Evolutionary conservation across 352 stramenopile species (phyloP), one percentile per base, ranked within the genome.

Genomic region (Peronospora farinosa): DNA sequence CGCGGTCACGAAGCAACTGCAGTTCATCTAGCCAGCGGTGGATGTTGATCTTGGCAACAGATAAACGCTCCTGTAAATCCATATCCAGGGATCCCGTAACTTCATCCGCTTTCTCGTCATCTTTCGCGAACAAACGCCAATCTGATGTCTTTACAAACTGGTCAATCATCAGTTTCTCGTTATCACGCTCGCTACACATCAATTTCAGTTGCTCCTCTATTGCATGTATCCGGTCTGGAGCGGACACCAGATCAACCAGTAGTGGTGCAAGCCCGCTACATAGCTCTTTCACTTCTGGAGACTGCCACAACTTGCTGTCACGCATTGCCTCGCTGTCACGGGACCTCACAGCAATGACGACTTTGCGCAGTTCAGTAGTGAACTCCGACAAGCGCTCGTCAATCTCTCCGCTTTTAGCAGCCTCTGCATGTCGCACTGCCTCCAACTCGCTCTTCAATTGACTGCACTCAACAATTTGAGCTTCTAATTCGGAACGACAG

Each of bases 1-100:
- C 13, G 16, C 8, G 40, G 6, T 39, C 23, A 33, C 44, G 43
- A 35, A 69, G 51, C 39, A 60, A 13, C 15, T 66, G 12, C 16
- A 63, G 47, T 23, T 66, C 55, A 9, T 47, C 37, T 19, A 69
- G 61, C 61, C 61, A 69, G 11, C 32, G 40, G 5, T 33, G 10
- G 45, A 40, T 35, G 33, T 66, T 69, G 0, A 9, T 21, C 5
- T 45, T 60, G 0, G 61, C 61, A 46, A 45, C 13, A n/a, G 39
- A 32, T 31, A 69, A 47, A 32, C 38, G 11, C 15, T 56, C 56
- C 31, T 19, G 12, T 30, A 47, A 3, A 62, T 59, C 36, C 17
- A 46, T 23, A 15, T 43, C 25, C 13, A 67, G 28, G 17, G 21
- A 25, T 33, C 13, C 17, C 17, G 40, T 6, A 16, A 43, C 35